Percentiles rank a stretch among this genome's conserved stretches.
Conservation (phyloP, 257 asterid genomes). For the Salvia rosmarinus region DNA sequence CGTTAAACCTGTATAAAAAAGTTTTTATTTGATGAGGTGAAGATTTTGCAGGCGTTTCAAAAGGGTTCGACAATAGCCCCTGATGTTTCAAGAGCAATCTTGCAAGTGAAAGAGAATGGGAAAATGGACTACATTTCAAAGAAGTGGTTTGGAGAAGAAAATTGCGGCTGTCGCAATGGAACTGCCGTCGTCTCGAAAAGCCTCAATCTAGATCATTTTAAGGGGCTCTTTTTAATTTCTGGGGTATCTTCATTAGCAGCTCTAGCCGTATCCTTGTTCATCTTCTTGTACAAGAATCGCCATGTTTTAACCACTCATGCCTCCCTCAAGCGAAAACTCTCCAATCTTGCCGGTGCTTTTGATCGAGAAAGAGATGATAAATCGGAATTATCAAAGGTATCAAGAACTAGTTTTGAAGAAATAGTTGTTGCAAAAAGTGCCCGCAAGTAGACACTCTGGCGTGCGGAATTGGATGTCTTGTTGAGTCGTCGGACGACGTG, state of each 20-base stretch:
- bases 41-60: constrained; percentile 47
- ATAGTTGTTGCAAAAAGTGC: neutral
- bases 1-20: too few relatives aligned
- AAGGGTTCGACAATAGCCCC: constrained; percentile 52
- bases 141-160: constrained; percentile 36
- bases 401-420: neutral
- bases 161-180: constrained; percentile 21
- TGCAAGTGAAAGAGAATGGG: constrained; percentile 49
- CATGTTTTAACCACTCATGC: neutral
- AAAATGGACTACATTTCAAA: constrained; percentile 32
- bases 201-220: constrained; percentile 40
- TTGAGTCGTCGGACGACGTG: too few relatives aligned
- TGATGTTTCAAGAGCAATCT: constrained; percentile 54
- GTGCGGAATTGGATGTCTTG: too few relatives aligned
- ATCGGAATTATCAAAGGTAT: neutral
- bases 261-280: constrained; percentile 39
- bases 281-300: constrained; percentile 47
- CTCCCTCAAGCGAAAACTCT: constrained; percentile 37
- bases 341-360: constrained; percentile 42
- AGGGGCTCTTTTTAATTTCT: constrained; percentile 47
- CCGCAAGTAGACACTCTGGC: too few relatives aligned
- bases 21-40: too few relatives aligned
- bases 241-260: constrained; percentile 46
- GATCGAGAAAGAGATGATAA: constrained; percentile 36
- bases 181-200: neutral